A percentile compares a stretch with the other conserved stretches of the same genome.
Conservation (phyloP, 495 filamentous ascomycete species). For the Chaetomium fimeti region DNA sequence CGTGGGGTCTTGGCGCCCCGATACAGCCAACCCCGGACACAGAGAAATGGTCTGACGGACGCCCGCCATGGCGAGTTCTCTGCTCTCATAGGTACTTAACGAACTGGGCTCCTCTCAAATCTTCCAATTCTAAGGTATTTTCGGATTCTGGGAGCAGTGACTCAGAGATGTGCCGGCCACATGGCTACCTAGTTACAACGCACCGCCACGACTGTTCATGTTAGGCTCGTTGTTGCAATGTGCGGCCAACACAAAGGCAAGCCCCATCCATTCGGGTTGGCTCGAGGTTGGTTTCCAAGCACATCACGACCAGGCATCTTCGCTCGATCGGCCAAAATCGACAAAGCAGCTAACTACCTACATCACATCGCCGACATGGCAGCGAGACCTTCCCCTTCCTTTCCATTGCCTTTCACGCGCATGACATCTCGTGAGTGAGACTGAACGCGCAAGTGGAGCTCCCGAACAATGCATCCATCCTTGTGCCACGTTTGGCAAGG, state of each 20-base stretch:
- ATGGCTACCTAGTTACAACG: background rate
- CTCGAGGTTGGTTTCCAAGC: background rate
- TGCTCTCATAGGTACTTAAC: background rate
- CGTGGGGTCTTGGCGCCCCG: conserved; percentile 34
- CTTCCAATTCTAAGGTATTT: background rate
- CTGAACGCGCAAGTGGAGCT: background rate
- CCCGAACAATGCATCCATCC: background rate
- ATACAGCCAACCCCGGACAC: background rate
- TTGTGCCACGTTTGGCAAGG: conserved; percentile 34
- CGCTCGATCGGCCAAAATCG: too few species aligned
- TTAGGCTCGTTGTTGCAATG: background rate
- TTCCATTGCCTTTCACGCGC: background rate
- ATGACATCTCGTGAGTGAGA: background rate
- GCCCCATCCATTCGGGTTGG: background rate
- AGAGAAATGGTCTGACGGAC: background rate
- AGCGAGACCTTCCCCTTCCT: background rate
- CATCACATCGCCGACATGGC: background rate
- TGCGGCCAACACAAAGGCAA: background rate
- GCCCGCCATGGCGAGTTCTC: background rate
- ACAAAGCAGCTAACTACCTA: background rate
- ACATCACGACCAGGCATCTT: background rate
- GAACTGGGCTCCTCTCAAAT: background rate
- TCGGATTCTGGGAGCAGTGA: background rate
- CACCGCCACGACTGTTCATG: conserved; percentile 1
- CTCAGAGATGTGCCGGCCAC: background rate